A percentile compares a stretch with the other conserved stretches of the same genome.
phyloP scores from a whole-genome alignment of 129 eudicot genomes.

The Artemisia argyi region DNA sequence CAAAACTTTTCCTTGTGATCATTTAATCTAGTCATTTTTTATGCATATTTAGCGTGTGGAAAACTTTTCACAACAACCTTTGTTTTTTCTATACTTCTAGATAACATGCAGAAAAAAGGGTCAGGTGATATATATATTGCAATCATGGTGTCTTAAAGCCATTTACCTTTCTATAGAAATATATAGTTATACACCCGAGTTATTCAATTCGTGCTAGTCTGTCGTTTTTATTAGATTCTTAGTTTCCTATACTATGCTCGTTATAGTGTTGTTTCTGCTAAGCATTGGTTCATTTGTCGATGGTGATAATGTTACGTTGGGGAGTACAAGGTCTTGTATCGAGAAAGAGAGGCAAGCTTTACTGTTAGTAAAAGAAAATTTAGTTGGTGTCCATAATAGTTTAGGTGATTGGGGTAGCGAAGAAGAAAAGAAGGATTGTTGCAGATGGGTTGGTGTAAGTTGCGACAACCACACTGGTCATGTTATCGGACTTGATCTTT shows the following conservation, averaged over 20 bases:
- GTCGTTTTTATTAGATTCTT: neutral
- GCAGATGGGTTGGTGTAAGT: constrained; percentile 38
- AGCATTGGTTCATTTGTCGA: neutral
- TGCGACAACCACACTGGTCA: constrained; percentile 36
- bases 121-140: neutral
- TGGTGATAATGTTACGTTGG: neutral
- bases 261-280: neutral
- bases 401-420: constrained; percentile 34
- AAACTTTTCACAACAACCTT: neutral
- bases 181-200: neutral
- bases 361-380: constrained; percentile 20
- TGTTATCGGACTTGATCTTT: constrained; percentile 29
- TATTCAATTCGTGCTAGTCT: neutral
- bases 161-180: too few relatives aligned
- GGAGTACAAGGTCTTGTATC: constrained; percentile 1
- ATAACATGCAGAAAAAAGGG: neutral
- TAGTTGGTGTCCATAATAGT: neutral
- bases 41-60: neutral
- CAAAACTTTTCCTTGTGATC: too few relatives aligned
- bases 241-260: neutral
- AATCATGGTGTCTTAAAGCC: neutral
- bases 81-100: neutral
- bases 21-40: neutral
- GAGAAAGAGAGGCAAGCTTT: constrained; percentile 33
- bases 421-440: constrained; percentile 32